Evolutionary conservation across 2,329 filamentous ascomycete species (phyloP).

Genomic region (Pseudogymnoascus sp.): DNA sequence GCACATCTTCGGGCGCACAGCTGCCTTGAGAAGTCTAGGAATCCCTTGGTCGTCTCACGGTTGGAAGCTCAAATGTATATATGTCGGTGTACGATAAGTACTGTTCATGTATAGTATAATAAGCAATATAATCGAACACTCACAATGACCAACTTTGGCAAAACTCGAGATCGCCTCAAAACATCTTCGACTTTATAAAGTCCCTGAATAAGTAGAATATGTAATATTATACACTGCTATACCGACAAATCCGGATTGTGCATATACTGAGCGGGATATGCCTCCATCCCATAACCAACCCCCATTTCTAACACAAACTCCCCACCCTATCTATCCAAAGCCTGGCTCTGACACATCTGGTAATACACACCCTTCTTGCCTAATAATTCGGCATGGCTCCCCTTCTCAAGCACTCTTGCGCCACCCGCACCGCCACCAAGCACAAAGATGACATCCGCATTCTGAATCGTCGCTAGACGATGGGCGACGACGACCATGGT

Average conservation of each 20-base stretch:
- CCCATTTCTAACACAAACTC: neutral
- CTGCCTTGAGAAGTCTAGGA: neutral
- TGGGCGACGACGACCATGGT: slow-evolving; percentile 74
- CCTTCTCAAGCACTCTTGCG: slow-evolving; percentile 38
- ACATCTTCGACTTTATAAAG: neutral
- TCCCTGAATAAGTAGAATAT: neutral
- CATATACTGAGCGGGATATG: neutral
- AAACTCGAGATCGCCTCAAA: neutral
- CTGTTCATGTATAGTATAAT: neutral
- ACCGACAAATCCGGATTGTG: neutral
- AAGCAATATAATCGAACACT: neutral
- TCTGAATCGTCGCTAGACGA: slow-evolving; percentile 66
- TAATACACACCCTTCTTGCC: slow-evolving; percentile 30
- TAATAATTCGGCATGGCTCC: slow-evolving; percentile 44
- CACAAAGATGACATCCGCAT: slow-evolving; percentile 73
- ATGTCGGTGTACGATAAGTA: neutral
- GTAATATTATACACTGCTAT: neutral
- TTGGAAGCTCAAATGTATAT: neutral
- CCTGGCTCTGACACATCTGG: slow-evolving; percentile 26
- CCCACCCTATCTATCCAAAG: slow-evolving; percentile 9
- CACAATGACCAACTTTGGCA: neutral
- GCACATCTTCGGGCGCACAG: neutral
- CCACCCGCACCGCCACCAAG: slow-evolving; percentile 40
- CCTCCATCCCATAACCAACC: neutral
- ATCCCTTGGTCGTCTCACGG: neutral